Base-by-base conservation (phyloP, 129 eudicot genomes). In the Flaveria ramosissima region DNA sequence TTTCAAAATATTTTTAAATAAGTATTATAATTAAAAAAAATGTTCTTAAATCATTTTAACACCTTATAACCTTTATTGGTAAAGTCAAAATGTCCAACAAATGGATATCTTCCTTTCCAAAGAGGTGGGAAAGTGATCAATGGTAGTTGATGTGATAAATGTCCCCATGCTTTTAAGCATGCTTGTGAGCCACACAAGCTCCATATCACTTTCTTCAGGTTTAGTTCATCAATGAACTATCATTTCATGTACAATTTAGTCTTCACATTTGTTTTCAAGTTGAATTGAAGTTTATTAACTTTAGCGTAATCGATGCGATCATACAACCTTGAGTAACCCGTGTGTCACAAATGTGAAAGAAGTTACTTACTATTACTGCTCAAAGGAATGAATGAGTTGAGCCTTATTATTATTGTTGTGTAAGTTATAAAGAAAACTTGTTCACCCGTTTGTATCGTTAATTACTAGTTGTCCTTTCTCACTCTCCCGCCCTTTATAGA, bases 121-220 rank as follows among this genome's bases (percentile, higher is more conserved):
- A 11, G 46, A 64, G 32, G 20, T 67, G 36, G 5, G 52, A 66
- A 48, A 26, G 52, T 60, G 77, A 74, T 60, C 8, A 24, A 60
- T 74, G 27, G 76, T 78, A 2, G 71, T 70, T 70, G 76, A 30
- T 62, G 77, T 60, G 39, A 60, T 78, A 46, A 70, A 57, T 78
- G 53, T 4, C 17, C 16, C 13, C 53, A 41, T 78, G 61, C 77
- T 53, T 32, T 51, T 42, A 17, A 80, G 70, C 66, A 53, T 46
- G 27, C 79, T 80, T 67, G 84, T 80, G 80, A 74, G 32, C 46
- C 62, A 79, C 17, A 72, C 83, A 64, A 79, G 83, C 83, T 73
- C 80, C 84, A 41, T 63, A 39, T 65, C 78, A 16, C 42, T 73
- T 62, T 36, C 70, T 42, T 30, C 80, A 26, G n/a, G 26, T 67